Evolutionary conservation across 768 basidiomycete species (phyloP).

Genomic region (Porphyrellus cyaneotinctus): DNA sequence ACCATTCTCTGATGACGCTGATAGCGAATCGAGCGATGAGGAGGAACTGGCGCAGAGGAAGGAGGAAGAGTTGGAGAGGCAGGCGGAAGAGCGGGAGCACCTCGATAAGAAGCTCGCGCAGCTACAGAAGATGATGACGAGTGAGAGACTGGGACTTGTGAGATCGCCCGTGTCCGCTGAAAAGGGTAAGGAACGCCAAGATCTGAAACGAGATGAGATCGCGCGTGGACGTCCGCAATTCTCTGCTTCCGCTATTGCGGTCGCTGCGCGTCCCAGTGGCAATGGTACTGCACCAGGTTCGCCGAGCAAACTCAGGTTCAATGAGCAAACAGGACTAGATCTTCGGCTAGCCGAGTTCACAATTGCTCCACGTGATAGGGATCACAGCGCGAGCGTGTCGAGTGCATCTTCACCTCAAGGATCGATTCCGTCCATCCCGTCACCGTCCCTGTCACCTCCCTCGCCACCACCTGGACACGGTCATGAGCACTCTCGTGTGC

Average conservation of each 20-base stretch:
- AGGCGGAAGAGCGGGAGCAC: slow-evolving; percentile 62
- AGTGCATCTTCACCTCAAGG: slow-evolving; percentile 70
- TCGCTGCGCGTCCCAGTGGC: slow-evolving; percentile 1
- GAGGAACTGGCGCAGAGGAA: slow-evolving; percentile 48
- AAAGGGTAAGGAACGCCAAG: slow-evolving; percentile 36
- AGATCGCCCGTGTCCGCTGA: slow-evolving; percentile 30
- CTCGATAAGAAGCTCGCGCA: slow-evolving; percentile 65
- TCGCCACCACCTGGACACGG: slow-evolving; percentile 32
- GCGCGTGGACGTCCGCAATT: slow-evolving; percentile 42
- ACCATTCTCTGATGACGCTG: slow-evolving; percentile 50
- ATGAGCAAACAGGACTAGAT: slow-evolving; percentile 25
- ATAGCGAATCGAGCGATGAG: slow-evolving; percentile 57
- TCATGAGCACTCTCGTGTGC: not conserved
- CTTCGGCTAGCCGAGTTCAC: slow-evolving; percentile 35
- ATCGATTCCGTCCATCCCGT: slow-evolving; percentile 80
- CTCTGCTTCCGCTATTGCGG: slow-evolving; percentile 11
- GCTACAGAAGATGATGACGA: slow-evolving; percentile 69
- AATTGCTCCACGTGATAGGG: slow-evolving; percentile 39
- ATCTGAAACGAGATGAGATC: slow-evolving; percentile 18
- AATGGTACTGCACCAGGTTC: slow-evolving; percentile 18
- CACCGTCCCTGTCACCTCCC: slow-evolving; percentile 57
- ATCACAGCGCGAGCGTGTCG: slow-evolving; percentile 69
- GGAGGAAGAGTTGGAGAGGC: slow-evolving; percentile 68
- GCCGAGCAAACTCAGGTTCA: slow-evolving; percentile 28
- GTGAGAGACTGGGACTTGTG: slow-evolving; percentile 69